Evolutionary conservation across 2,329 filamentous ascomycete genomes (phyloP).

Genomic region (Aaosphaeria arxii): DNA sequence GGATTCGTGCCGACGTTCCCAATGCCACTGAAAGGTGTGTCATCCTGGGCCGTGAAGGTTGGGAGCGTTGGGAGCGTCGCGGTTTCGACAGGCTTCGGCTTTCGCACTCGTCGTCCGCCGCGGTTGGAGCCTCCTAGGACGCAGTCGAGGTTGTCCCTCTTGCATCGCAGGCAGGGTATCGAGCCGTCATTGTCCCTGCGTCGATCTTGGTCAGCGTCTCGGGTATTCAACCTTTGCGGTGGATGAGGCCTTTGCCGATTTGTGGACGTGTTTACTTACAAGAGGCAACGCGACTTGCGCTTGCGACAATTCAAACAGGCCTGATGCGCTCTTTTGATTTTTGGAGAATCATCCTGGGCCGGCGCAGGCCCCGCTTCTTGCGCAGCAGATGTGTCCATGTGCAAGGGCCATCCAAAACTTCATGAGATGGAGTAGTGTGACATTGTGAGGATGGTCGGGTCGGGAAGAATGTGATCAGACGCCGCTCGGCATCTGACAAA

Average conservation of each 20-base stretch:
- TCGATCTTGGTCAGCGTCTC: background rate
- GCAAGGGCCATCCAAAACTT: constrained; percentile 1
- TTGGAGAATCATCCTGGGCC: constrained; percentile 11
- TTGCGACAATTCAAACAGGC: constrained; percentile 36
- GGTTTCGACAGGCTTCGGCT: constrained; percentile 43
- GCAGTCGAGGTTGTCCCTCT: constrained; percentile 57
- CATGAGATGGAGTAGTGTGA: no score
- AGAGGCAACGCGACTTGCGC: constrained; percentile 37
- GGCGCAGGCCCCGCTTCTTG: constrained; percentile 4
- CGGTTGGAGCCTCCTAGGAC: constrained; percentile 59
- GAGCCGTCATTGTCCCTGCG: constrained; percentile 46
- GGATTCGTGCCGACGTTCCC: constrained; percentile 34
- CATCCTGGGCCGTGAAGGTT: constrained; percentile 29
- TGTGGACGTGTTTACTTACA: constrained; percentile 21
- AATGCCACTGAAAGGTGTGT: constrained; percentile 31
- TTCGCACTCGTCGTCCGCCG: constrained; percentile 55
- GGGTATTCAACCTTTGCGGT: background rate
- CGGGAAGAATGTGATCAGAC: no score
- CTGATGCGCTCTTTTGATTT: constrained; percentile 21
- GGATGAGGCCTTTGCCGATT: no score
- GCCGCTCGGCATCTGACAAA: no score
- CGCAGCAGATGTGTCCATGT: constrained; percentile 16
- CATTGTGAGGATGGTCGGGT: no score
- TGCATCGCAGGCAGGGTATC: constrained; percentile 57
- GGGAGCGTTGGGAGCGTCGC: constrained; percentile 13